Percentiles rank a stretch among this genome's conserved stretches.
phyloP scores from a whole-genome alignment of 768 basidiomycete genomes.

The Naganishia onofrii region DNA sequence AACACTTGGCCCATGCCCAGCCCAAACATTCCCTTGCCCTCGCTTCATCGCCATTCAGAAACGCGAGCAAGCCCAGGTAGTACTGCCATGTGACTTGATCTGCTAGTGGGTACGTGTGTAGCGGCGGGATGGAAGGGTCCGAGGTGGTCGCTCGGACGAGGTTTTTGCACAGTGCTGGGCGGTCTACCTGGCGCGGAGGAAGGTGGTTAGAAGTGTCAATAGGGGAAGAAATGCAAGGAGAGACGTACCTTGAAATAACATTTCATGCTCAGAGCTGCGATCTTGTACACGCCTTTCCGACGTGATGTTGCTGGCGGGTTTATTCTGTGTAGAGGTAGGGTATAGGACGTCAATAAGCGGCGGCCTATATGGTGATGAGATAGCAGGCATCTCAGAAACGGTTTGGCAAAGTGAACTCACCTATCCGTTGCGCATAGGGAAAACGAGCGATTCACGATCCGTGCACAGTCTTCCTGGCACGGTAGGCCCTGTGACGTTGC shows the following conservation, averaged over 20 bases:
- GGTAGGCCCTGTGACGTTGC: conserved; percentile 54
- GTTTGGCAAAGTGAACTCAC: conserved; percentile 50
- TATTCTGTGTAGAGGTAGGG: conserved; percentile 5
- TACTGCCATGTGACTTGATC: conserved; percentile 94
- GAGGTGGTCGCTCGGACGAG: conserved; percentile 84
- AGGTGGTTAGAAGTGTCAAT: background rate
- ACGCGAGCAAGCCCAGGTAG: conserved; percentile 90
- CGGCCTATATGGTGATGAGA: no score
- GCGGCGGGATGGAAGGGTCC: conserved; percentile 76
- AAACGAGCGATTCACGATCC: conserved; percentile 84
- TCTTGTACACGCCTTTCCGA: conserved; percentile 92
- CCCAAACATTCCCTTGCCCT: conserved; percentile 83
- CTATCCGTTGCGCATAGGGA: conserved; percentile 82
- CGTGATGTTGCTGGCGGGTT: conserved; percentile 59
- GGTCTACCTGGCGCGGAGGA: conserved; percentile 67
- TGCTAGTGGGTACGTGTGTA: conserved; percentile 71
- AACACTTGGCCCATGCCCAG: conserved; percentile 81
- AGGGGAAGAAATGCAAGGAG: background rate
- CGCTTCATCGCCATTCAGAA: conserved; percentile 83
- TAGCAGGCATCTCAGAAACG: no score
- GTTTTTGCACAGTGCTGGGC: conserved; percentile 86
- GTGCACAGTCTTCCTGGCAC: conserved; percentile 80
- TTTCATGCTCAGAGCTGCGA: conserved; percentile 85
- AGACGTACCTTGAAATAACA: conserved; percentile 80
- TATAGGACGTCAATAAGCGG: no score